Evolutionary conservation across 2,329 filamentous ascomycete species (phyloP).

Genomic region (Colletotrichum sp.): DNA sequence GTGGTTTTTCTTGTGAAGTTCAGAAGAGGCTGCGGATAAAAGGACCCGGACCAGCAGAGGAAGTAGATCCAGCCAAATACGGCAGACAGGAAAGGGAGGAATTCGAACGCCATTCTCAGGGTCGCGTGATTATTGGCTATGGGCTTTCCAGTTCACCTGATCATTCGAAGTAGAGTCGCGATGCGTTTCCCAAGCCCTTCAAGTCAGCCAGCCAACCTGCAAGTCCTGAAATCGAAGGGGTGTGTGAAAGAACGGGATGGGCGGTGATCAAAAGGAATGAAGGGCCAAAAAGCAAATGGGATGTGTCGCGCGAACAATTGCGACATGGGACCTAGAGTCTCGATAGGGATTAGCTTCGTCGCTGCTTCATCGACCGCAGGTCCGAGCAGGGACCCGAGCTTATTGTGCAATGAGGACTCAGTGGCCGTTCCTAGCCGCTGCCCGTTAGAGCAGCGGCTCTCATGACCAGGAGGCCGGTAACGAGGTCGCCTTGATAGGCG

Average conservation of each 20-base stretch:
- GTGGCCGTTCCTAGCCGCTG: background rate
- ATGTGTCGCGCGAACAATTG: background rate
- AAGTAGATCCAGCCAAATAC: slow-evolving; percentile 80
- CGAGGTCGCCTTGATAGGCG: background rate
- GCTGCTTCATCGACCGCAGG: background rate
- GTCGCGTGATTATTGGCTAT: background rate
- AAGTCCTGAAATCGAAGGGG: background rate
- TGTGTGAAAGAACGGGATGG: background rate
- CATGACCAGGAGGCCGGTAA: background rate
- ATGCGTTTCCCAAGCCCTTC: background rate
- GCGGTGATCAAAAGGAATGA: background rate
- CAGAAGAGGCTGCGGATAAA: slow-evolving; percentile 88
- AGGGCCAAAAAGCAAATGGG: background rate
- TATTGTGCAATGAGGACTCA: background rate
- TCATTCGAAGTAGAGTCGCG: background rate
- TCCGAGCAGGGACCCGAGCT: background rate
- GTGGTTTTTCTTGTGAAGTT: slow-evolving; percentile 82
- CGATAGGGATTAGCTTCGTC: background rate
- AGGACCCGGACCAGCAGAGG: slow-evolving; percentile 82
- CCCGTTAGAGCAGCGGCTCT: background rate
- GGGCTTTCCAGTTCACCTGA: background rate
- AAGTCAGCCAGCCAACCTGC: background rate
- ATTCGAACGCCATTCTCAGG: slow-evolving; percentile 28
- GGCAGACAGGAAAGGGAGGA: slow-evolving; percentile 57
- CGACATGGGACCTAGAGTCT: background rate